Percentiles rank a stretch among this genome's conserved stretches.
Conservation (phyloP, 1,139 yeast species). For the Lodderomyces beijingensis region DNA sequence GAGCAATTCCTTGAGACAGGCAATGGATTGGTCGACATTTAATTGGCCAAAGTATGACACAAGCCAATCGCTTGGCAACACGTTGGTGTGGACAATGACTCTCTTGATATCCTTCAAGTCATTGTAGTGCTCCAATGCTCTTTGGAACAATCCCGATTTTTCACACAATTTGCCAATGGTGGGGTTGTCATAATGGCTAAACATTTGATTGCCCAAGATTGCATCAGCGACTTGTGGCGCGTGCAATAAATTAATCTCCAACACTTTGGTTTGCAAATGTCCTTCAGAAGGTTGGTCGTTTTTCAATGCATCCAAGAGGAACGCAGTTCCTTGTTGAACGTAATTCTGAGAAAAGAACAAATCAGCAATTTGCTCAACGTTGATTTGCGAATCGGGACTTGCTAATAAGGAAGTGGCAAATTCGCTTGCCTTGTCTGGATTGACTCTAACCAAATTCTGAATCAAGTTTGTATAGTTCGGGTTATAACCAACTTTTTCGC, state of each 20-base stretch:
- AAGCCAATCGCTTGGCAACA: constrained; percentile 90
- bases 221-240: constrained; percentile 99
- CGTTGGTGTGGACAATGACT: constrained; percentile 83
- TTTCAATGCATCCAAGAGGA: constrained; percentile 90
- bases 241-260: constrained; percentile 87
- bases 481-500: constrained; percentile 80
- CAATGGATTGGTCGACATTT: constrained; percentile 88
- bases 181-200: constrained; percentile 92
- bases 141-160: constrained; percentile 88
- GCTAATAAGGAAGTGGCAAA: constrained; percentile 85
- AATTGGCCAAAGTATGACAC: constrained; percentile 89
- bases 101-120: constrained; percentile 94
- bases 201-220: constrained; percentile 91
- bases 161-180: constrained; percentile 90
- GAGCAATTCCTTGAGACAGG: constrained; percentile 83
- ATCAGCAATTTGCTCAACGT: constrained; percentile 85
- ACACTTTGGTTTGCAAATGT: constrained; percentile 88
- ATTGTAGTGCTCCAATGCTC: constrained; percentile 94
- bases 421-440: constrained; percentile 98
- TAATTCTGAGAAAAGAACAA: constrained; percentile 91
- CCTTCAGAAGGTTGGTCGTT: constrained; percentile 94
- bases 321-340: constrained; percentile 98
- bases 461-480: constrained; percentile 90
- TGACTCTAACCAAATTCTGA: constrained; percentile 85
- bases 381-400: constrained; percentile 53